A percentile compares a stretch with the other conserved stretches of the same genome.
phyloP scores from a whole-genome alignment of 495 filamentous ascomycete genomes.

The Xeromyces bisporus region DNA sequence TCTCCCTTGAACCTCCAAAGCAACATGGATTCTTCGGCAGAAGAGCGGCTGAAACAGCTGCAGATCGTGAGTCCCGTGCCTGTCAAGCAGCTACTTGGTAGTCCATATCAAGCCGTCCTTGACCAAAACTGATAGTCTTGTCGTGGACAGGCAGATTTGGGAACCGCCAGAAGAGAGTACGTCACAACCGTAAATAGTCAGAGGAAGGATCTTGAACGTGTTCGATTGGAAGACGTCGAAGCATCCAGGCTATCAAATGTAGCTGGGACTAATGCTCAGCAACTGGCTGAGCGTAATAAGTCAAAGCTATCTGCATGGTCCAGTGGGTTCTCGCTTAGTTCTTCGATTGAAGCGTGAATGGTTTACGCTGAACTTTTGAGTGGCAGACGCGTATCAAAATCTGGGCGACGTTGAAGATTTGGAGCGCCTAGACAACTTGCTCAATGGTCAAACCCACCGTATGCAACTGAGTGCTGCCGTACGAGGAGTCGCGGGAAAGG shows the following conservation, averaged over 20 bases:
- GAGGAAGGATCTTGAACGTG: neutral
- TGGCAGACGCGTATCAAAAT: conserved; percentile 13
- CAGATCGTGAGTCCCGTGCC: conserved; percentile 13
- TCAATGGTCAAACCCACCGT: conserved; percentile 23
- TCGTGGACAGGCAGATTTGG: conserved; percentile 22
- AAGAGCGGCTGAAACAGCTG: conserved; percentile 11
- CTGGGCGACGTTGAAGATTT: conserved; percentile 12
- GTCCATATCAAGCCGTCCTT: too few species aligned
- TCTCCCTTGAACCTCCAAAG: neutral
- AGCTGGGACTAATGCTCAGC: conserved; percentile 9
- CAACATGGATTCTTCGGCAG: conserved; percentile 1
- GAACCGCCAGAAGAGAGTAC: conserved; percentile 16
- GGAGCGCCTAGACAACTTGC: conserved; percentile 15
- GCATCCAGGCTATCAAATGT: conserved; percentile 10
- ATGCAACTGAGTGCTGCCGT: conserved; percentile 4
- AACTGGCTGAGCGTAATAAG: conserved; percentile 7
- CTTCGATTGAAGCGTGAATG: neutral
- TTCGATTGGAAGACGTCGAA: conserved; percentile 10
- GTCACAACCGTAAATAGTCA: conserved; percentile 14
- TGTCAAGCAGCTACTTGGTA: too few species aligned
- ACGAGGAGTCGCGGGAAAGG: too few species aligned
- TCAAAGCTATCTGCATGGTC: conserved; percentile 12
- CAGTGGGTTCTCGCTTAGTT: conserved; percentile 10
- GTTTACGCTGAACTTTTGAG: neutral
- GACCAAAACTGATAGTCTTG: too few species aligned